Evolutionary conservation across 225 moss, liverwort and hornwort genomes (phyloP).

Genomic region (Physcomitrium patens): DNA sequence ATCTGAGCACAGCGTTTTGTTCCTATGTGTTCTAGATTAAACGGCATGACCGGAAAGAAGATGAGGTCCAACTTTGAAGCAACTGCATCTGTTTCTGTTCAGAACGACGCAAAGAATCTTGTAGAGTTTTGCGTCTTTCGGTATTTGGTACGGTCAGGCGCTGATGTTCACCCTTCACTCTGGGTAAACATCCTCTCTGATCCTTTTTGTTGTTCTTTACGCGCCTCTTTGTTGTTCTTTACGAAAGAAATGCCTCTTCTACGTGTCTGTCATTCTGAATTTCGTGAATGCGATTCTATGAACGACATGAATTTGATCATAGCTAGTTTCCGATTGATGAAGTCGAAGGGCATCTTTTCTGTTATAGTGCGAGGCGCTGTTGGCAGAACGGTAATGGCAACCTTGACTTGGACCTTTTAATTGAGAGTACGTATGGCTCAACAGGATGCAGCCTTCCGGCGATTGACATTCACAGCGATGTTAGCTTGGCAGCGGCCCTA

Average conservation of each 20-base stretch:
- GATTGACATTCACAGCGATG: slow-evolving; percentile 90
- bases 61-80: slow-evolving; percentile 95
- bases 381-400: slow-evolving; percentile 1
- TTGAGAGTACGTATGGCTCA: slow-evolving; percentile 22
- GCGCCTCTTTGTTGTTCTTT: not conserved
- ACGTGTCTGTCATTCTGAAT: not conserved
- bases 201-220: slow-evolving; percentile 24
- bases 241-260: not conserved
- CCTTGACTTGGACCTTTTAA: slow-evolving; percentile 1
- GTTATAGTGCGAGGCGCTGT: not conserved
- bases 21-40: slow-evolving; percentile 60
- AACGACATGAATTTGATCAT: slow-evolving; percentile 16
- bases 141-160: slow-evolving; percentile 70
- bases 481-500: slow-evolving; percentile 98
- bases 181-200: slow-evolving; percentile 50
- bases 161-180: slow-evolving; percentile 79
- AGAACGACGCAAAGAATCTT: slow-evolving; percentile 78
- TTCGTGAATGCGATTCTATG: not conserved
- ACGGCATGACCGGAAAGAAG: slow-evolving; percentile 87
- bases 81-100: slow-evolving; percentile 61
- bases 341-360: not conserved
- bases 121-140: slow-evolving; percentile 91
- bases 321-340: not conserved
- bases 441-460: slow-evolving; percentile 90
- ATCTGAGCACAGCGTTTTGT: slow-evolving; percentile 16